phyloP scores from a whole-genome alignment of 495 filamentous ascomycete species.

The Venustampulla echinocandica region DNA sequence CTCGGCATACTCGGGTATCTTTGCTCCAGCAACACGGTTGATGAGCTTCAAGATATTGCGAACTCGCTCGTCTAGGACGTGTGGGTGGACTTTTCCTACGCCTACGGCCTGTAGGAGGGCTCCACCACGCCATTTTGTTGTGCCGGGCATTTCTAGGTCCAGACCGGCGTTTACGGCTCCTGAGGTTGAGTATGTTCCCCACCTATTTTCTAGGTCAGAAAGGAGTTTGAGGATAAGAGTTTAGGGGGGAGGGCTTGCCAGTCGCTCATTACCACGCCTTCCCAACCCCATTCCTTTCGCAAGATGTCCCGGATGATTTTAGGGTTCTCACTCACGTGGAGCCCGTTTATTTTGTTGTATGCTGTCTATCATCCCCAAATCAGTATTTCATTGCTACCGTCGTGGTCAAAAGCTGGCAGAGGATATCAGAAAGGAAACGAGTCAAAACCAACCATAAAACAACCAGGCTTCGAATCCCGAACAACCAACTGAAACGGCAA shows the following conservation, averaged over 20 bases:
- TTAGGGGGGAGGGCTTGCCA: too few species aligned
- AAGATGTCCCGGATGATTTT: conserved; percentile 54
- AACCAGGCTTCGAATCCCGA: conserved; percentile 52
- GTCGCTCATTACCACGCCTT: conserved; percentile 63
- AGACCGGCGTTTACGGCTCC: conserved; percentile 61
- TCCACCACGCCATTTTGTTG: conserved; percentile 54
- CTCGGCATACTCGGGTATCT: conserved; percentile 43
- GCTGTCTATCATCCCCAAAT: conserved; percentile 31
- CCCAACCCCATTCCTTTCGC: conserved; percentile 62
- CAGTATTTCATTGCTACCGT: neutral
- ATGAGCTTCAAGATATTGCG: conserved; percentile 55
- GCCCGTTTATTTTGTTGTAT: conserved; percentile 69
- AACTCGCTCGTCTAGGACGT: conserved; percentile 53
- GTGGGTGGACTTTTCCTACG: conserved; percentile 47
- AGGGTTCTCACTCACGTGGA: conserved; percentile 58
- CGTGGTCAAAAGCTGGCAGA: neutral
- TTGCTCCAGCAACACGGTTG: conserved; percentile 44
- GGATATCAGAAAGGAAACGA: neutral
- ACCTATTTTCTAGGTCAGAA: conserved; percentile 14
- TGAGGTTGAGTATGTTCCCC: conserved; percentile 59
- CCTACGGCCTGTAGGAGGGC: conserved; percentile 49
- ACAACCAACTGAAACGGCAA: conserved; percentile 66
- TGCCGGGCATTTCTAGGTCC: conserved; percentile 70
- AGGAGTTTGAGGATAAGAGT: conserved; percentile 4
- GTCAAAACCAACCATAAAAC: conserved; percentile 48